phyloP scores from a whole-genome alignment of 2,329 filamentous ascomycete genomes.

The Neonectria coccinea region DNA sequence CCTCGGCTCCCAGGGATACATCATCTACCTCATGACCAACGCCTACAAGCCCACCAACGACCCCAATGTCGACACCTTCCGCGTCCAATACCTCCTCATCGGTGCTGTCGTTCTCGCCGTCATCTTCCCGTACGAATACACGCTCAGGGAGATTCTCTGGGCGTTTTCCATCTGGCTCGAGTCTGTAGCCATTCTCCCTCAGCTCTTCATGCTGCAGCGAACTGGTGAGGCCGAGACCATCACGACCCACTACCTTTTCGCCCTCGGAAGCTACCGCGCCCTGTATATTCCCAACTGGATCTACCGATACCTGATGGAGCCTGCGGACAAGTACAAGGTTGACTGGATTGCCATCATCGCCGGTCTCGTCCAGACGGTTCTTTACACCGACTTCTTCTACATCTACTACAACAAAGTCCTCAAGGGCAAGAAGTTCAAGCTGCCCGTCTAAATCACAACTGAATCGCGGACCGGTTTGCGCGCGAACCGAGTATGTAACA shows the following conservation, averaged over 20 bases:
- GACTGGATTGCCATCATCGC: constrained; percentile 91
- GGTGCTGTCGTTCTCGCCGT: constrained; percentile 83
- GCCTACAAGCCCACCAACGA: constrained; percentile 98
- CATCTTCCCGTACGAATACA: constrained; percentile 88
- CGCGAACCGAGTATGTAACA: not conserved
- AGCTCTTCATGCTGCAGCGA: constrained; percentile 97
- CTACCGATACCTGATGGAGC: constrained; percentile 85
- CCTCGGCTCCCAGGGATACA: constrained; percentile 90
- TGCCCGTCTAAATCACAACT: constrained; percentile 72
- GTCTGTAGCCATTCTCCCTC: constrained; percentile 93
- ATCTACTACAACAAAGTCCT: constrained; percentile 98
- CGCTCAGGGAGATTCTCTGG: constrained; percentile 88
- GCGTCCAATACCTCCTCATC: constrained; percentile 91
- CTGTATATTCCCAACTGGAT: constrained; percentile 99
- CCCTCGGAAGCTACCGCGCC: constrained; percentile 89
- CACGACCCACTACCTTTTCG: constrained; percentile 97
- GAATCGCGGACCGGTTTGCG: not conserved
- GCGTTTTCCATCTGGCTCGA: constrained; percentile 99
- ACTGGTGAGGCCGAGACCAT: constrained; percentile 99
- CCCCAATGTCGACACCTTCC: constrained; percentile 96
- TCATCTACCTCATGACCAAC: constrained; percentile 97
- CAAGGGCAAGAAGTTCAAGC: constrained; percentile 89
- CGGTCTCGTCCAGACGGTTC: constrained; percentile 89
- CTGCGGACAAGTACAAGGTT: constrained; percentile 68
- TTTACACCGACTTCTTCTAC: constrained; percentile 99